phyloP scores from a whole-genome alignment of 306 rosid genomes.

The Ziziphus jujuba region DNA sequence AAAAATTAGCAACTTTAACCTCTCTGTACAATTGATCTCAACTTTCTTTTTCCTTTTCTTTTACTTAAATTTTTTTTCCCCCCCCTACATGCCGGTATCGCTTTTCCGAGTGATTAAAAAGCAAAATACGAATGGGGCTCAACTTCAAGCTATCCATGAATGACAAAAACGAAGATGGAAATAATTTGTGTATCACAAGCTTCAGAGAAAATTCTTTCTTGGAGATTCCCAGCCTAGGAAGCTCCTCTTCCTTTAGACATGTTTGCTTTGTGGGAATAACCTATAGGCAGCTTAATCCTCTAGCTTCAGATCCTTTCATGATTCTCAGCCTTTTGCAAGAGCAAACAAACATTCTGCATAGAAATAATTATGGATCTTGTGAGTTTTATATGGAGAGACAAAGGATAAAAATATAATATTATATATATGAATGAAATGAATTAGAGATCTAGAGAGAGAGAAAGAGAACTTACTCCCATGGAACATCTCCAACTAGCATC shows the following conservation, averaged over 20 bases:
- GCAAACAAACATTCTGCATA: constrained; percentile 59
- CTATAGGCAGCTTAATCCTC: constrained; percentile 44
- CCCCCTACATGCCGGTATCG: neutral
- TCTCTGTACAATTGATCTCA: constrained; percentile 33
- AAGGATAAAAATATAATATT: neutral
- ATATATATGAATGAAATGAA: neutral
- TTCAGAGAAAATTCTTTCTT: neutral
- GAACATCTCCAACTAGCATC: constrained; percentile 97
- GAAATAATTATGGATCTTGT: neutral
- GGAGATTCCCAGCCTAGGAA: too few species aligned
- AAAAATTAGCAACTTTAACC: constrained; percentile 21
- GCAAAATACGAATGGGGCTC: too few species aligned
- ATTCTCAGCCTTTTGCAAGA: constrained; percentile 70
- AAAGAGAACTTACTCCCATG: constrained; percentile 63
- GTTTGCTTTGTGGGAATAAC: neutral
- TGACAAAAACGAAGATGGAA: too few species aligned
- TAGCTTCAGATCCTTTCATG: constrained; percentile 67
- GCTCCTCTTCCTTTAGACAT: too few species aligned
- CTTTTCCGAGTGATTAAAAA: neutral
- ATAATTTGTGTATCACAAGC: neutral
- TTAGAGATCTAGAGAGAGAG: neutral
- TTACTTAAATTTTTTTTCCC: neutral
- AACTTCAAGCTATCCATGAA: too few species aligned
- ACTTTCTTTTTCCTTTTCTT: constrained; percentile 9
- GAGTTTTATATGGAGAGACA: constrained; percentile 1